Conservation (phyloP, 75 land plant genomes). For the Azolla pinnata region DNA sequence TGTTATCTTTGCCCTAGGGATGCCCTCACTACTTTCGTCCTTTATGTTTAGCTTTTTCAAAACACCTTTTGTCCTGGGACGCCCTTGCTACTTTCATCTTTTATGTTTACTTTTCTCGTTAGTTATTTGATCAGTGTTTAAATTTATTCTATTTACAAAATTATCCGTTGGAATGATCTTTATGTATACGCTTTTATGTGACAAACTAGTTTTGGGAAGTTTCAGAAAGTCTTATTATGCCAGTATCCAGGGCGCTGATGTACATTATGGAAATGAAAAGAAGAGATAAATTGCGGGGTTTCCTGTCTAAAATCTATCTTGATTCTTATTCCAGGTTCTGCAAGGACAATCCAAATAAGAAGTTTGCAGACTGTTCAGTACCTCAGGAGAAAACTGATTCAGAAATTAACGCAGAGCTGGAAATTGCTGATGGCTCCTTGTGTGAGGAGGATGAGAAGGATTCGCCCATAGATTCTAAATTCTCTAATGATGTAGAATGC, state of each 20-base stretch:
- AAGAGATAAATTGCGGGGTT: background rate
- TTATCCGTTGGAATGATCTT: too few relatives aligned
- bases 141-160: too few relatives aligned
- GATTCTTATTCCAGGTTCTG: conserved; percentile 46
- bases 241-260: background rate
- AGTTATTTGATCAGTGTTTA: too few relatives aligned
- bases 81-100: too few relatives aligned
- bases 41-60: too few relatives aligned
- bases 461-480: conserved; percentile 16
- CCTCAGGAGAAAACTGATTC: conserved; percentile 86
- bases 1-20: too few relatives aligned
- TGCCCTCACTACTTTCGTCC: too few relatives aligned
- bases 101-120: too few relatives aligned
- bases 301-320: background rate
- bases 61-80: too few relatives aligned
- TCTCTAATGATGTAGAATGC: conserved; percentile 4
- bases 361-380: conserved; percentile 65
- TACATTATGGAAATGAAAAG: background rate
- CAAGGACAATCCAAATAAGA: conserved; percentile 66
- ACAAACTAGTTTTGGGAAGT: background rate
- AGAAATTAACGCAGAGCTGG: conserved; percentile 77
- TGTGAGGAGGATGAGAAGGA: conserved; percentile 43
- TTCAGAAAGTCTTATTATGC: background rate
- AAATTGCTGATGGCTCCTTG: conserved; percentile 57
- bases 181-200: too few relatives aligned